A percentile compares a stretch with the other conserved stretches of the same genome.
Evolutionary conservation across 2,329 filamentous ascomycete genomes (phyloP).

Genomic region (Xylaria hypoxylon): DNA sequence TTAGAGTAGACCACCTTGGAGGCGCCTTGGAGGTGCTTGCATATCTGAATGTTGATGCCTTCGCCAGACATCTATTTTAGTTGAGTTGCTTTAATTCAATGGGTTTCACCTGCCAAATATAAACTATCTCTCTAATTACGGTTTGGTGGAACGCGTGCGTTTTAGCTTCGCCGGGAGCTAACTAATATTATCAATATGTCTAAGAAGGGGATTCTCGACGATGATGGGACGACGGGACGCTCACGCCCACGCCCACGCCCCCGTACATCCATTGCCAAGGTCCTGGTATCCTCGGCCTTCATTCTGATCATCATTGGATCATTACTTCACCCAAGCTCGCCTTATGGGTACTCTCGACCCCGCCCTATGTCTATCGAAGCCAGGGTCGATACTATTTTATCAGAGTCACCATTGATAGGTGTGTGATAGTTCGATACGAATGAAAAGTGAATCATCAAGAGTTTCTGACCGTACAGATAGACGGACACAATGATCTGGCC

Average conservation of each 20-base stretch:
- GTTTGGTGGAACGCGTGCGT: background rate
- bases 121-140: background rate
- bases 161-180: constrained; percentile 1
- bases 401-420: constrained; percentile 64
- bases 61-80: background rate
- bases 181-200: constrained; percentile 25
- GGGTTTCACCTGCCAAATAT: background rate
- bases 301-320: constrained; percentile 44
- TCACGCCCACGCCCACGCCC: constrained; percentile 36
- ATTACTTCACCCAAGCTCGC: constrained; percentile 42
- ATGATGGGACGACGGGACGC: constrained; percentile 15
- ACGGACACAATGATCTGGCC: constrained; percentile 91
- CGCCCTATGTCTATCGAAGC: constrained; percentile 56
- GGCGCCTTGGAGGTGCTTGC: constrained; percentile 8
- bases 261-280: constrained; percentile 37
- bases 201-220: constrained; percentile 31
- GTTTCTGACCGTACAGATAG: constrained; percentile 58
- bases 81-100: background rate
- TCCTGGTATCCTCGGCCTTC: constrained; percentile 38
- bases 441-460: background rate
- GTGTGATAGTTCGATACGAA: constrained; percentile 1
- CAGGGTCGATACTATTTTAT: constrained; percentile 60
- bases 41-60: constrained; percentile 23
- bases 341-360: constrained; percentile 44
- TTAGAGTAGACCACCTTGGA: no score